Conservation (phyloP, 768 basidiomycete genomes). For the Kondoa malvinella region DNA sequence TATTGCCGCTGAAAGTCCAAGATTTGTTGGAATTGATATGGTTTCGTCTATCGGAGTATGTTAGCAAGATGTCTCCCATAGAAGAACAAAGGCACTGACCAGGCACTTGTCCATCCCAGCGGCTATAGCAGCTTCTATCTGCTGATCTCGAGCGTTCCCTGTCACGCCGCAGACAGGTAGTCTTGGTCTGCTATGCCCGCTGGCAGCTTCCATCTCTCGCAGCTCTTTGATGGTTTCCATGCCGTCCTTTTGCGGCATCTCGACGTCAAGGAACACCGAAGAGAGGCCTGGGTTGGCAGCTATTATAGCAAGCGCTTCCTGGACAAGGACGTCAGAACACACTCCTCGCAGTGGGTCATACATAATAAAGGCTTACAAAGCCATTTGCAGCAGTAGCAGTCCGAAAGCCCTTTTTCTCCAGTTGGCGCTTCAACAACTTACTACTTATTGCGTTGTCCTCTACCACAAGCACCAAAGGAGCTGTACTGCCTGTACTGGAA, state of each 20-base stretch:
- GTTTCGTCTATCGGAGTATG: background rate
- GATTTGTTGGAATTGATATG: background rate
- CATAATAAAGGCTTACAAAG: slow-evolving; percentile 1
- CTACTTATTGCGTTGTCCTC: slow-evolving; percentile 13
- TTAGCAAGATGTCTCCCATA: slow-evolving; percentile 6
- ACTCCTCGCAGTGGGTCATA: background rate
- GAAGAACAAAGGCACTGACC: slow-evolving; percentile 41
- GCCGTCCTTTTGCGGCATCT: background rate
- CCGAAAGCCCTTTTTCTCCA: slow-evolving; percentile 8
- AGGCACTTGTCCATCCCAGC: background rate
- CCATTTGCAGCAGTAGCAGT: slow-evolving; percentile 9
- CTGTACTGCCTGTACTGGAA: background rate
- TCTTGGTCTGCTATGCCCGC: background rate
- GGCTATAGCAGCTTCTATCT: background rate
- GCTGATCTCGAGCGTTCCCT: background rate
- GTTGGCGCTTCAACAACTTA: slow-evolving; percentile 10
- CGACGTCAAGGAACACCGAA: background rate
- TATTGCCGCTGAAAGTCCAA: background rate
- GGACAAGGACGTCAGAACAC: background rate
- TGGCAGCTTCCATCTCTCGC: background rate
- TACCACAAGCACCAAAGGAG: slow-evolving; percentile 4
- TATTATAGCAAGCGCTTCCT: slow-evolving; percentile 8
- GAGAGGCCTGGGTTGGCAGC: slow-evolving; percentile 5
- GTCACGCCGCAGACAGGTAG: background rate
- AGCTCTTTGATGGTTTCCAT: background rate